Conservation (phyloP, 1,139 yeast genomes). For the Candida frijolesensis region DNA sequence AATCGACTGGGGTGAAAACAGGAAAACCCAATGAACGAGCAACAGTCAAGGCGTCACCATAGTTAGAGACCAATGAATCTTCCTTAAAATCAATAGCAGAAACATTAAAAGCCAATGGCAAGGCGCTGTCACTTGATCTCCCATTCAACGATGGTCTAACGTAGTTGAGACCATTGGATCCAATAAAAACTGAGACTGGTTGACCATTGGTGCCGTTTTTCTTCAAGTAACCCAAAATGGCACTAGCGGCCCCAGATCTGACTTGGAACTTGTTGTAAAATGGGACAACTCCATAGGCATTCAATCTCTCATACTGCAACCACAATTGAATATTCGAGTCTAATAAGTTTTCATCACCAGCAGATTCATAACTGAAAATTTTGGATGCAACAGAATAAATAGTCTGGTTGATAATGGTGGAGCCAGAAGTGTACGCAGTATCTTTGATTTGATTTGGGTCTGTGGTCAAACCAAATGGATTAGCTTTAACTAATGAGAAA, state of each 20-base stretch:
- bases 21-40: slow-evolving; percentile 71
- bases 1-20: slow-evolving; percentile 68
- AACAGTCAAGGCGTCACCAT: slow-evolving; percentile 60
- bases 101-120: slow-evolving; percentile 72
- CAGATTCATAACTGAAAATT: slow-evolving; percentile 70
- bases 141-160: slow-evolving; percentile 57
- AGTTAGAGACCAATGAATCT: slow-evolving; percentile 63
- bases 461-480: slow-evolving; percentile 61
- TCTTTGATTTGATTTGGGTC: slow-evolving; percentile 58
- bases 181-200: slow-evolving; percentile 58
- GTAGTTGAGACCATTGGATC: slow-evolving; percentile 67
- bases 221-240: slow-evolving; percentile 71
- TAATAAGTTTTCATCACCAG: slow-evolving; percentile 61
- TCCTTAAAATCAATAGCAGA: slow-evolving; percentile 73
- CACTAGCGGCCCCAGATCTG: slow-evolving; percentile 82
- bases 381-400: slow-evolving; percentile 63
- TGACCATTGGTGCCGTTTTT: slow-evolving; percentile 42
- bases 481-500: slow-evolving; percentile 19
- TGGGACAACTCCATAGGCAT: slow-evolving; percentile 60
- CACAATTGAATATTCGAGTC: slow-evolving; percentile 66
- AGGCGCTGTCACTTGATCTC: slow-evolving; percentile 34
- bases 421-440: slow-evolving; percentile 61
- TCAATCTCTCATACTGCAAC: slow-evolving; percentile 54
- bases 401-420: slow-evolving; percentile 63
- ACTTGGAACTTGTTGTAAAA: slow-evolving; percentile 65